Conservation (phyloP, 1,139 yeast species). For the Saccharomycopsis crataegensis region DNA sequence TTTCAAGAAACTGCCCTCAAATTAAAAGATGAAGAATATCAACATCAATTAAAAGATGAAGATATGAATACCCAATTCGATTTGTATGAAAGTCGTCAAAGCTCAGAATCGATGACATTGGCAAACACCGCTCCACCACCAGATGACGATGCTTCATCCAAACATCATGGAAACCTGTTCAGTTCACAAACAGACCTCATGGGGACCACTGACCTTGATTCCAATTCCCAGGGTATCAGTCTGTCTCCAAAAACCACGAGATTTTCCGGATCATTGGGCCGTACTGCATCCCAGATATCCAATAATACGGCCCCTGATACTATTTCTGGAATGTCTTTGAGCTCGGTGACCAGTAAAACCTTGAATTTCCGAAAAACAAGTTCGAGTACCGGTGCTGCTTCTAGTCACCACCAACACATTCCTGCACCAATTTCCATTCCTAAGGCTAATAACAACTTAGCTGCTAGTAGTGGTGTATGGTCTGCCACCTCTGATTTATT, state of each 20-base stretch:
- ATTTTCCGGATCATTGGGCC: conserved; percentile 3
- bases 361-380: no score
- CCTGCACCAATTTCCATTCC: conserved; percentile 6
- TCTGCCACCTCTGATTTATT: conserved; percentile 4
- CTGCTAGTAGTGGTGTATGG: neutral
- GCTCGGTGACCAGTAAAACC: no score
- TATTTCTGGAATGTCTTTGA: no score
- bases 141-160: neutral
- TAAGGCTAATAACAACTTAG: neutral
- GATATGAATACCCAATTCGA: conserved; percentile 16
- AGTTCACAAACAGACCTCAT: neutral
- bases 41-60: conserved; percentile 1
- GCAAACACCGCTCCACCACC: neutral
- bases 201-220: conserved; percentile 22
- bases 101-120: no score
- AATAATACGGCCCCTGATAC: no score
- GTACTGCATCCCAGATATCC: conserved; percentile 14
- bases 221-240: conserved; percentile 19
- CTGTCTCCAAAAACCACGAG: conserved; percentile 22
- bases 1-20: conserved; percentile 27
- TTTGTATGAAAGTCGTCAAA: conserved; percentile 4
- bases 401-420: conserved; percentile 12
- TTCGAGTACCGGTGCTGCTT: neutral
- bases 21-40: conserved; percentile 17
- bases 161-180: neutral